Conservation (phyloP, 768 basidiomycete species). For the Suillus americanus region DNA sequence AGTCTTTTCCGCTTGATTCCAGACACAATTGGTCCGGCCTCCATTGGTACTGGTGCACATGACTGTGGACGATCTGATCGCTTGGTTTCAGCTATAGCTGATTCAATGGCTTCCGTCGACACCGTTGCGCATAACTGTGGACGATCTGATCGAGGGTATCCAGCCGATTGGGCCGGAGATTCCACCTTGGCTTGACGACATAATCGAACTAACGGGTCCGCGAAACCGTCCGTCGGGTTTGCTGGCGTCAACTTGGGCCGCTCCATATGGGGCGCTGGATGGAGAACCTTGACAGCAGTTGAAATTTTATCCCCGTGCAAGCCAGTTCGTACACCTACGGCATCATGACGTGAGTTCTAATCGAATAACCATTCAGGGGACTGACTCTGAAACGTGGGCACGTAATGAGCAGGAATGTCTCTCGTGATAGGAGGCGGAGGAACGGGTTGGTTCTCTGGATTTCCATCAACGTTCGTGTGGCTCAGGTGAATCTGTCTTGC, state of each 20-base stretch:
- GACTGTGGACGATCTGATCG: background rate
- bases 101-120: background rate
- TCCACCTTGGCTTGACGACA: background rate
- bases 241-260: background rate
- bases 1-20: conserved; percentile 56
- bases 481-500: background rate
- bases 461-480: background rate
- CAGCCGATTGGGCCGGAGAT: background rate
- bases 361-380: background rate
- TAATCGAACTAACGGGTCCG: background rate
- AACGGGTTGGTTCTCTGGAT: background rate
- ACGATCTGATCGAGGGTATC: conserved; percentile 2
- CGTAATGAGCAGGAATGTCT: background rate
- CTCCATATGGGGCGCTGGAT: background rate
- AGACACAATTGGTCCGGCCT: background rate
- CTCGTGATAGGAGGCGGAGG: background rate
- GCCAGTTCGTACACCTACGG: background rate
- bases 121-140: background rate
- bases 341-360: background rate
- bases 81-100: background rate
- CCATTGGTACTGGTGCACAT: background rate
- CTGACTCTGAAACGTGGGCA: conserved; percentile 10
- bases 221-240: background rate
- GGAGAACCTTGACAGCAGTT: background rate
- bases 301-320: background rate